These are phyloP conservation scores for Sclerotinia trifoliorum DNA, from an alignment of 2,329 filamentous ascomycete genomes.

Conservation along the genomic window DNA sequence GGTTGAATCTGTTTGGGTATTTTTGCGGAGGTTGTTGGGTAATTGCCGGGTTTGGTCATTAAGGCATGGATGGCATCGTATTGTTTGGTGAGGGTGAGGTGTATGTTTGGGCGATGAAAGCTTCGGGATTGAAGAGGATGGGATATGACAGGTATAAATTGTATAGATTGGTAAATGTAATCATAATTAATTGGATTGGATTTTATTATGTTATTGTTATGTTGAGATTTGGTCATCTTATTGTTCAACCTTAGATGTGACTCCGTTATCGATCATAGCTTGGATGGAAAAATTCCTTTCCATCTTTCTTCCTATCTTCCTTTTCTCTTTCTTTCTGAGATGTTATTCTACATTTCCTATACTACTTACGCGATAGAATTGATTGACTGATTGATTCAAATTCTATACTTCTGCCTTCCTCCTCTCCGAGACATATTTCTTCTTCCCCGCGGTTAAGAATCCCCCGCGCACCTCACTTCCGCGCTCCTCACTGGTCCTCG, in stretches of 20 bases:
- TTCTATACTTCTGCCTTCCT: not conserved
- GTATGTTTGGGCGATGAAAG: no score
- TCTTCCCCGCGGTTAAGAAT: slow-evolving; percentile 9
- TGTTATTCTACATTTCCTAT: not conserved
- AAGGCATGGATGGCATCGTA: no score
- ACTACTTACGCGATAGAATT: not conserved
- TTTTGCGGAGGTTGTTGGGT: not conserved
- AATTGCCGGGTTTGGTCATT: not conserved
- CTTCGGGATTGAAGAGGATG: no score
- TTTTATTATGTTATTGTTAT: slow-evolving; percentile 14
- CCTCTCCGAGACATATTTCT: not conserved
- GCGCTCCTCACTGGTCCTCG: slow-evolving; percentile 4
- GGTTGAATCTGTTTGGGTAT: not conserved
- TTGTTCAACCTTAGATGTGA: not conserved
- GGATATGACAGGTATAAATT: no score
- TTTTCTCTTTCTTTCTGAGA: not conserved
- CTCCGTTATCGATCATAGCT: slow-evolving; percentile 18
- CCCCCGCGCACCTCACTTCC: slow-evolving; percentile 1
- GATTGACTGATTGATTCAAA: not conserved
- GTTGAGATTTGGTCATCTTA: slow-evolving; percentile 5
- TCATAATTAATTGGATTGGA: not conserved
- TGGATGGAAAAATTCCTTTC: slow-evolving; percentile 7
- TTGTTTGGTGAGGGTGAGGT: not conserved
- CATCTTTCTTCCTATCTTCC: not conserved
- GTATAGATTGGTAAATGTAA: not conserved